Base-by-base conservation (phyloP, 75 land plant species). In the Gnetum montanum region DNA sequence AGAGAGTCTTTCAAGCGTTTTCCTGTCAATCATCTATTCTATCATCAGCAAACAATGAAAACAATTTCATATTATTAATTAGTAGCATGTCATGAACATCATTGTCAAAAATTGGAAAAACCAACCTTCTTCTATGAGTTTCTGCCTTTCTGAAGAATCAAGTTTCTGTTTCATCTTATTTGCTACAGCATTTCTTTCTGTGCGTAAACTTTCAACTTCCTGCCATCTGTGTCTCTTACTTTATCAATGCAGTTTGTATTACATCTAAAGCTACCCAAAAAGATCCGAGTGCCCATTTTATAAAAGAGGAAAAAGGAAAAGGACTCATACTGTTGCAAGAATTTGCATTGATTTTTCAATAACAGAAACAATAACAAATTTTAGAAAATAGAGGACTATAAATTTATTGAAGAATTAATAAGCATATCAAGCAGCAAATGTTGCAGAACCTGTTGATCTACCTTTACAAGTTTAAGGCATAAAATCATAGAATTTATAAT, bases 131-230 rank as follows among this genome's bases (percentile, higher is more conserved):
- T 82, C 90, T 24, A 85, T 72, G 15, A 93, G 83, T 47, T 71
- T 80, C 31, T 84, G 73, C 41, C 90, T 78, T 47, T 70, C 80
- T 31, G 76, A 66, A 31, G 73, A 63, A 41, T 93, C 98, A n/a
- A 88, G 67, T 63, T 88, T 93, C 8, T 84, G 84, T 62, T 93
- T 93, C 98, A 93, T 93, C 60, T 73, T 80, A 70, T 66, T 77
- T 35, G 98, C 98, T 23, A 93, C 98, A 1, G 30, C 66, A 74
- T 93, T 93, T 50, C 98, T 72, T 40, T 85, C 90, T 30, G 71
- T 79, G 8, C 98, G 86, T 49, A 88, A 53, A 54, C 78, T 63
- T 54, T 88, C 86, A 46, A 85, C 95, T 74, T 88, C 90, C 98
- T 93, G 90, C 68, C 58, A 64, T 74, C 77, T 80, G 70, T 63